Evolutionary conservation across 306 rosid species (phyloP).

Genomic region (Neltuma alba): DNA sequence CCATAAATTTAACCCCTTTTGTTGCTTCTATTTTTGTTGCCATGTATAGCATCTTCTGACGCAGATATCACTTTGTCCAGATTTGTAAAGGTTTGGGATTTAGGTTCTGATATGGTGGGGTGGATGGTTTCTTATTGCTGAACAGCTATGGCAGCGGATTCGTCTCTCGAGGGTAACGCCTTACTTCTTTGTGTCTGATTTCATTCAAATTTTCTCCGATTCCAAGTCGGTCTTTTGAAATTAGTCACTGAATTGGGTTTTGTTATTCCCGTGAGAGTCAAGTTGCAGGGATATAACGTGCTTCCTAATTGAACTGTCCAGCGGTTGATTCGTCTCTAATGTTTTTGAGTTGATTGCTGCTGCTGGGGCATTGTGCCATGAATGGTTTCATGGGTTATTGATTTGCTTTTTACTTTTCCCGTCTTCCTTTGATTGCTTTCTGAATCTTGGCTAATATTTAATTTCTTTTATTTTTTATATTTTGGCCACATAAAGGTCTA

Average conservation of each 20-base stretch:
- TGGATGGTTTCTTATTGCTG: constrained; percentile 48
- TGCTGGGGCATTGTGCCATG: constrained; percentile 29
- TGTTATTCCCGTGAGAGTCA: constrained; percentile 20
- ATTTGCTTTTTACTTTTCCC: constrained; percentile 19
- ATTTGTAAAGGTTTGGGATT: constrained; percentile 43
- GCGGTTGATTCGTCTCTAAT: constrained; percentile 22
- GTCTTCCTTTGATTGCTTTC: constrained; percentile 19
- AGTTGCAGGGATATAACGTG: neutral
- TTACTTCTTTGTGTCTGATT: neutral
- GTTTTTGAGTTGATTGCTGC: constrained; percentile 28
- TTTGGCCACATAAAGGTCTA: neutral
- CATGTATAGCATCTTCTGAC: neutral
- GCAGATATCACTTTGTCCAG: constrained; percentile 48
- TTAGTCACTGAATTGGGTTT: constrained; percentile 36
- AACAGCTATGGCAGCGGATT: constrained; percentile 69
- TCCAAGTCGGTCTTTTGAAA: constrained; percentile 23
- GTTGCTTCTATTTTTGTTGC: neutral
- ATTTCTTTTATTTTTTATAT: neutral
- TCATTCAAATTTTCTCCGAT: neutral
- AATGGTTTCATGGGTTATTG: constrained; percentile 14
- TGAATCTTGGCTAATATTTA: constrained; percentile 23
- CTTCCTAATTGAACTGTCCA: constrained; percentile 30
- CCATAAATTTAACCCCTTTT: constrained; percentile 18
- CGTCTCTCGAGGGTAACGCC: constrained; percentile 69
- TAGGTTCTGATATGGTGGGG: constrained; percentile 63